Percentiles rank a stretch among this genome's conserved stretches.
Evolutionary conservation across 495 filamentous ascomycete genomes (phyloP).

Genomic region (Aeminium ludgeri): DNA sequence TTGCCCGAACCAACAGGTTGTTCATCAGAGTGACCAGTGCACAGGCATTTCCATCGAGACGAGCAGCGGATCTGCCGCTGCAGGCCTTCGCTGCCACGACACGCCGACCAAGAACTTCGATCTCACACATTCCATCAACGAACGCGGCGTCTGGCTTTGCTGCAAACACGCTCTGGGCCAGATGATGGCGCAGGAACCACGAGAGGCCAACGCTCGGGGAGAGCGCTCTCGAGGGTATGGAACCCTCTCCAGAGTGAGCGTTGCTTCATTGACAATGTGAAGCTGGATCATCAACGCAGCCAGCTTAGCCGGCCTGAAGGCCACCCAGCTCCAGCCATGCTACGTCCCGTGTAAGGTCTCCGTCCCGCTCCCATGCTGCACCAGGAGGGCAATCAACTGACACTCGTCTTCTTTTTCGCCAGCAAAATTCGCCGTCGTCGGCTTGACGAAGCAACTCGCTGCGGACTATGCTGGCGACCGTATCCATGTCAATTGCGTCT

Average conservation of each 20-base stretch:
- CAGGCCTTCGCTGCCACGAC: conserved; percentile 4
- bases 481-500: conserved; percentile 10
- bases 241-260: no score
- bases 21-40: not conserved
- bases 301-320: conserved; percentile 10
- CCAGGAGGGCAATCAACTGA: no score
- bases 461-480: conserved; percentile 15
- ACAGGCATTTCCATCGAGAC: not conserved
- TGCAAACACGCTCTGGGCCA: conserved; percentile 15
- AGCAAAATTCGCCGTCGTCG: conserved; percentile 13
- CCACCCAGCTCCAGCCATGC: not conserved
- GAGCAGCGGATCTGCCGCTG: no score
- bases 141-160: conserved; percentile 15
- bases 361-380: no score
- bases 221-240: conserved; percentile 14
- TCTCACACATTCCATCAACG: conserved; percentile 10
- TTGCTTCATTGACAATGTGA: no score
- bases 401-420: not conserved
- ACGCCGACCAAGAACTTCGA: conserved; percentile 4
- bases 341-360: not conserved
- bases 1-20: not conserved
- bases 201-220: conserved; percentile 11
- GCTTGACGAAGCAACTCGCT: conserved; percentile 16
- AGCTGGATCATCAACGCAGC: conserved; percentile 14
- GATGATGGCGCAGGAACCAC: conserved; percentile 18